phyloP scores from a whole-genome alignment of 441 rosid genomes.

The Syzygium malaccense region DNA sequence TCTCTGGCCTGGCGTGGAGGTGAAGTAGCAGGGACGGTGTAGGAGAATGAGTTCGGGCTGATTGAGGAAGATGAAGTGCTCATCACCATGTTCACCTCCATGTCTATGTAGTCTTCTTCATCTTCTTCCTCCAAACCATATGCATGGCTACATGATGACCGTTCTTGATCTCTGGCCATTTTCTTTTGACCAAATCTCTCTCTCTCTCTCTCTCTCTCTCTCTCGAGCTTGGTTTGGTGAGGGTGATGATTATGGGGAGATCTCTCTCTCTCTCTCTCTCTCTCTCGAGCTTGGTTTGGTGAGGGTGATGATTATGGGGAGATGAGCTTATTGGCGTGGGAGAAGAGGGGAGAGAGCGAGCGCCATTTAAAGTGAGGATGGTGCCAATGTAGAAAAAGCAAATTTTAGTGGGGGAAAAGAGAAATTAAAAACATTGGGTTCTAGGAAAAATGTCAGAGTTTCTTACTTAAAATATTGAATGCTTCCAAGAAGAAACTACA shows the following conservation, averaged over 20 bases:
- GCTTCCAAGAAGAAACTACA: conserved; percentile 27
- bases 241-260: conserved; percentile 21
- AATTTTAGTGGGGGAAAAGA: conserved; percentile 4
- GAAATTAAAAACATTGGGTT: background rate
- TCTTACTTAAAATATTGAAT: conserved; percentile 14
- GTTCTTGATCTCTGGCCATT: conserved; percentile 17
- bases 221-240: background rate
- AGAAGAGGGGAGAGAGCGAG: conserved; percentile 26
- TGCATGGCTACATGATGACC: conserved; percentile 11
- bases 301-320: conserved; percentile 21
- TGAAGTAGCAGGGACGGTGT: conserved; percentile 10
- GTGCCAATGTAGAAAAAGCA: conserved; percentile 21
- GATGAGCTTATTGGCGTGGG: conserved; percentile 21
- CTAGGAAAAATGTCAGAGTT: conserved; percentile 19
- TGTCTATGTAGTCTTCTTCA: conserved; percentile 64
- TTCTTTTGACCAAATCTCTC: conserved; percentile 1
- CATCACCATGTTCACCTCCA: conserved; percentile 39
- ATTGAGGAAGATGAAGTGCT: conserved; percentile 12
- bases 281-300: background rate
- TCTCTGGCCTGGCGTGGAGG: conserved; percentile 58
- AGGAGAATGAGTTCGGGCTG: conserved; percentile 29
- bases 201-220: conserved; percentile 7
- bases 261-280: conserved; percentile 2
- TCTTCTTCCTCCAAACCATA: conserved; percentile 8
- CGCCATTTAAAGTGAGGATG: conserved; percentile 57